These are phyloP conservation scores for Vitis hybrid DNA, from an alignment of 177 flowering plant species.

Conservation along the genomic window DNA sequence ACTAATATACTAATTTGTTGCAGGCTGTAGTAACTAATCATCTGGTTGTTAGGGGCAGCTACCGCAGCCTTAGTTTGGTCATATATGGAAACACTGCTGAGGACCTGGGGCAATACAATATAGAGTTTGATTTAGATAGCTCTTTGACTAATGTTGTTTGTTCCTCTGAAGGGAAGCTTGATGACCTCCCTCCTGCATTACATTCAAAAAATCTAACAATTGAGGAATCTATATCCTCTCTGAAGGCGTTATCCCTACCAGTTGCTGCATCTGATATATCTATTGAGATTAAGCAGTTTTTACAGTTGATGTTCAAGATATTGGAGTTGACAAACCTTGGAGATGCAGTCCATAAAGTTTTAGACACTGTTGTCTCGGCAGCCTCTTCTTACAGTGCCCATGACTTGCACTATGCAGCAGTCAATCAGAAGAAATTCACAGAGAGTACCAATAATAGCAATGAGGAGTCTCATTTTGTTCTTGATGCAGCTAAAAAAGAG, in stretches of 20 bases:
- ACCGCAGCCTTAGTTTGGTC: conserved; percentile 91
- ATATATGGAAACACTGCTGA: conserved; percentile 95
- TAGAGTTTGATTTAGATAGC: conserved; percentile 84
- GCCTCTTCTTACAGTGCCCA: conserved; percentile 47
- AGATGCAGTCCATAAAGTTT: conserved; percentile 33
- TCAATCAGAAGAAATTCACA: conserved; percentile 24
- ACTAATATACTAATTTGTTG: conserved; percentile 18
- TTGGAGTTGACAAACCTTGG: conserved; percentile 42
- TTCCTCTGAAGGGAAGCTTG: conserved; percentile 80
- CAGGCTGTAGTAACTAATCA: conserved; percentile 97
- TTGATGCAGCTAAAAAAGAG: conserved; percentile 55
- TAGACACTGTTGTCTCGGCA: conserved; percentile 48
- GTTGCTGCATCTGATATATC: conserved; percentile 48
- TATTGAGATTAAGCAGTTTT: conserved; percentile 52
- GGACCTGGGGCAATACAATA: conserved; percentile 94
- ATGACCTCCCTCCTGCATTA: conserved; percentile 85
- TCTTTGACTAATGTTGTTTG: conserved; percentile 71
- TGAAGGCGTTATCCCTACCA: conserved; percentile 46
- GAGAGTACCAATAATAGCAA: conserved; percentile 13
- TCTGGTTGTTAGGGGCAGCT: conserved; percentile 94
- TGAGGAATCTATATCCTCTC: conserved; percentile 55
- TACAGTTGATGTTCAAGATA: conserved; percentile 52
- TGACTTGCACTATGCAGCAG: conserved; percentile 28
- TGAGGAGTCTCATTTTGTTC: conserved; percentile 27
- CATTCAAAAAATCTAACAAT: conserved; percentile 40